Conservation (phyloP, 2,329 filamentous ascomycete species). For the Pseudogymnoascus destructans region DNA sequence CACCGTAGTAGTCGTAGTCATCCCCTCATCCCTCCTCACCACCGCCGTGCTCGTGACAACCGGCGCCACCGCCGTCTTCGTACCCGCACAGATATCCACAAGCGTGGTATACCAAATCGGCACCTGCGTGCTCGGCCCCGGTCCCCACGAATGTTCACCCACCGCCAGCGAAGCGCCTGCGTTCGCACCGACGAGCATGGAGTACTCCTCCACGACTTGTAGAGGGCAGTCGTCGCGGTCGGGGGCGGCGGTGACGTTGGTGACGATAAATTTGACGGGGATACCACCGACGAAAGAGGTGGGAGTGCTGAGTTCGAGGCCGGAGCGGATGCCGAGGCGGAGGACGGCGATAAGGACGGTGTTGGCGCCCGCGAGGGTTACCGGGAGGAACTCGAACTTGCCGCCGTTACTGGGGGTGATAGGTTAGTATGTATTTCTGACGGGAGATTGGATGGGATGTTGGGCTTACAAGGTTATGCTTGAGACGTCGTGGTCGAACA, state of each 20-base stretch:
- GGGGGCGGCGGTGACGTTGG: constrained; percentile 34
- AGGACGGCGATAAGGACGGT: constrained; percentile 35
- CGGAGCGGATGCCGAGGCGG: constrained; percentile 34
- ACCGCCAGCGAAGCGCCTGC: constrained; percentile 40
- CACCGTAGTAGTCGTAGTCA: constrained; percentile 31
- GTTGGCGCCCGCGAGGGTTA: constrained; percentile 35
- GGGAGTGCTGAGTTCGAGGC: constrained; percentile 29
- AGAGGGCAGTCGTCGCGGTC: constrained; percentile 31
- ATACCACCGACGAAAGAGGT: constrained; percentile 16
- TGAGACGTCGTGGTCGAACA: constrained; percentile 38
- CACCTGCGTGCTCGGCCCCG: constrained; percentile 32
- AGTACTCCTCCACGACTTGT: constrained; percentile 36
- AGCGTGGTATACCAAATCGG: constrained; percentile 42
- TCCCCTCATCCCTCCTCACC: constrained; percentile 22
- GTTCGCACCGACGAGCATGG: constrained; percentile 38
- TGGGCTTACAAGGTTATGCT: constrained; percentile 36
- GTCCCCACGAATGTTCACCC: constrained; percentile 36
- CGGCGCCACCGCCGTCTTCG: constrained; percentile 19
- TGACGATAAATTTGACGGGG: constrained; percentile 27
- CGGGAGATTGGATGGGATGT: background rate
- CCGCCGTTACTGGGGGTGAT: constrained; percentile 33
- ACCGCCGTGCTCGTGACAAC: constrained; percentile 15
- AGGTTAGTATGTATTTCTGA: background rate
- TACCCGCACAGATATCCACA: constrained; percentile 30
- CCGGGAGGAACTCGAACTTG: constrained; percentile 42